Base-by-base conservation (phyloP, 177 flowering plant species). In the Telopea speciosissima region DNA sequence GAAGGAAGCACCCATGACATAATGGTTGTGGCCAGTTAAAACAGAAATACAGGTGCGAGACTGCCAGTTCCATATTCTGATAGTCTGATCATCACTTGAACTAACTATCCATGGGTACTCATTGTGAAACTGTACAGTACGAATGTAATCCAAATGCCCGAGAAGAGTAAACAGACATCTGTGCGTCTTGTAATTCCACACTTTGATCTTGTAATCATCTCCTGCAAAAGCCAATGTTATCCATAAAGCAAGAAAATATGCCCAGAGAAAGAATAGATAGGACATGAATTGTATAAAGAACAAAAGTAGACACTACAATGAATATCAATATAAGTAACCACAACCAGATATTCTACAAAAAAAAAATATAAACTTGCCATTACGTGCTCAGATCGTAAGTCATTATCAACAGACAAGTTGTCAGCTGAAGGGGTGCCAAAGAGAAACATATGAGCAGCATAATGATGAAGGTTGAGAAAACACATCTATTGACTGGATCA, bases 11-110 rank as follows among this genome's bases (percentile, higher is more conserved):
- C 89, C 87, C 92, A 88, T 88, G 49, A 88, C 92, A 80, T 88
- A 88, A 63, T 88, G 90, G 69, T 88, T 88, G 73, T 88, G 92
- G 11, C 92, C 92, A 25, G 92, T 87, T 75, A 88, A 78, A 23
- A 88, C 92, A 78, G 90, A 84, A 21, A 88, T 79, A 72, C 92
- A 88, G 56, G 88, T 87, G 14, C 92, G 84, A 3, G 92, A 88
- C 71, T 88, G 92, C 92, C 92, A 89, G 70, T 89, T 89, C 93
- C 93, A 89, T 73, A 89, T 85, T 64, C 90, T 81, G 36, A 89
- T 89, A 22, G 93, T 89, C 78, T 89, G 93, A 70, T 89, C 93
- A 79, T 89, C 93, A 81, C 93, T 89, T 2, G 93, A 86, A 83
- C 93, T 89, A 5, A 89, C 88, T 59, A 89, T 87, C 93, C 93